Base-by-base conservation (phyloP, 1,284 basidiomycete genomes). In the Puccinia polysora region DNA sequence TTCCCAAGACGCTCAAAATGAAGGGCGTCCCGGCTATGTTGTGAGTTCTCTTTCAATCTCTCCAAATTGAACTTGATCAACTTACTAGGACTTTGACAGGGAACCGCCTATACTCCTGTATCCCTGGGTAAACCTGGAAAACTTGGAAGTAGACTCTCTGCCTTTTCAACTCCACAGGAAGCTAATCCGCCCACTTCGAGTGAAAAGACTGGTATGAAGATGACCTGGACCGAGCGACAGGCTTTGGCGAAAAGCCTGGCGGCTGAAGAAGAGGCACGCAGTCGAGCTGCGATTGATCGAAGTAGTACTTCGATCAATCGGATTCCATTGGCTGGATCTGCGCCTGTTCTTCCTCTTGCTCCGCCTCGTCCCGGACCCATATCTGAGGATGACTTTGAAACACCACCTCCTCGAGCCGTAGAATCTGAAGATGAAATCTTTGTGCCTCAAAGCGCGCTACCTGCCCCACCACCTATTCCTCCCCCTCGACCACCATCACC, bases 181-280 rank as follows among this genome's bases (percentile, higher is more conserved):
- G 73, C 14, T 8, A 50, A 23, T 40, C 75, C 77, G 56, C 80
- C 81, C 23, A 80, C 80, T 18, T 65, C 81, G 1, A 56, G 59
- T 25, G 55, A 74, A n/a, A 8, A 73, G 49, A 56, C 52, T 2
- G 77, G 76, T 25, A 78, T 78, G 83, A 92, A 91, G 79, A 81
- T 94, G 69, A 93, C 91, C 0, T 95, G 92, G 92, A 88, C 86
- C 74, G 89, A 95, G 79, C 84, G 92, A 45, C 91, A 95, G 79
- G 91, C 89, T 0, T 81, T 88, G 36, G 88, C 90, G 2, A 93
- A 92, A 83, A 88, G 88, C 77, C 88, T 91, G 76, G 83, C 84
- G 10, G 89, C 88, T 76, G 89, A 89, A 77, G 92, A 96, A 74
- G 89, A 90, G 74, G 82, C 83, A 2, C 83, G 82, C 30, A 90